These are phyloP conservation scores for Fomitopsis schrenkii DNA, from an alignment of 1,284 basidiomycete genomes.

Conservation along the genomic window DNA sequence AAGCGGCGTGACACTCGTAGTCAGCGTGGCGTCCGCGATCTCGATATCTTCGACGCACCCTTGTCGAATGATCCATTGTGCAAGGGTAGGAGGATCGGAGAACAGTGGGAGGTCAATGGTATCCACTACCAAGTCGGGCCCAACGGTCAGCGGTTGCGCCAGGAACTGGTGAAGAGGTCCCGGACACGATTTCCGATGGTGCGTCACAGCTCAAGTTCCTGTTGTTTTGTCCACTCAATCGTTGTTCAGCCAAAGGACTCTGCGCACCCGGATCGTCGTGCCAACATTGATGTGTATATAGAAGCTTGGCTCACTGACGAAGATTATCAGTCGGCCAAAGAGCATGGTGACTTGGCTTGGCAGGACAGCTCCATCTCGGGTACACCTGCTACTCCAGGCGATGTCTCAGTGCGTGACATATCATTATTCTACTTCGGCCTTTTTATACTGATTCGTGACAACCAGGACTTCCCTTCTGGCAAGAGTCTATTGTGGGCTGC, in stretches of 20 bases:
- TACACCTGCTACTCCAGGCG: slow-evolving; percentile 38
- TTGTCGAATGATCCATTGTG: slow-evolving; percentile 46
- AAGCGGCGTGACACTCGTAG: slow-evolving; percentile 27
- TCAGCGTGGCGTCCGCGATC: slow-evolving; percentile 30
- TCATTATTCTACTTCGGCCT: neutral
- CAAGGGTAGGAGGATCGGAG: slow-evolving; percentile 57
- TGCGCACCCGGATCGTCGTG: slow-evolving; percentile 65
- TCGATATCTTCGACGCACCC: slow-evolving; percentile 27
- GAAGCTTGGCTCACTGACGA: slow-evolving; percentile 76
- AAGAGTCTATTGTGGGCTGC: slow-evolving; percentile 45
- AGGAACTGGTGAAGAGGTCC: slow-evolving; percentile 63
- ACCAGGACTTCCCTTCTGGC: slow-evolving; percentile 34
- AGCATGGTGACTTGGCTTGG: slow-evolving; percentile 60
- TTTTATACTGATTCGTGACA: slow-evolving; percentile 11
- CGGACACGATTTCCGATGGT: slow-evolving; percentile 72
- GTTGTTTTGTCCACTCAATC: slow-evolving; percentile 4
- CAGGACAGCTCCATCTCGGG: slow-evolving; percentile 40
- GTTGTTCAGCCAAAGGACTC: slow-evolving; percentile 64
- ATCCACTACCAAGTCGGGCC: slow-evolving; percentile 65
- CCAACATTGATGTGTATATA: slow-evolving; percentile 62
- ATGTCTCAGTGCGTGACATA: slow-evolving; percentile 21
- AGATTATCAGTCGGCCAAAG: slow-evolving; percentile 62
- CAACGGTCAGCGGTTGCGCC: slow-evolving; percentile 65
- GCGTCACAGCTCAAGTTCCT: slow-evolving; percentile 18
- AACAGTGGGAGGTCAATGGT: slow-evolving; percentile 70